Conservation (phyloP, 768 basidiomycete species). For the Mycena amicta region DNA sequence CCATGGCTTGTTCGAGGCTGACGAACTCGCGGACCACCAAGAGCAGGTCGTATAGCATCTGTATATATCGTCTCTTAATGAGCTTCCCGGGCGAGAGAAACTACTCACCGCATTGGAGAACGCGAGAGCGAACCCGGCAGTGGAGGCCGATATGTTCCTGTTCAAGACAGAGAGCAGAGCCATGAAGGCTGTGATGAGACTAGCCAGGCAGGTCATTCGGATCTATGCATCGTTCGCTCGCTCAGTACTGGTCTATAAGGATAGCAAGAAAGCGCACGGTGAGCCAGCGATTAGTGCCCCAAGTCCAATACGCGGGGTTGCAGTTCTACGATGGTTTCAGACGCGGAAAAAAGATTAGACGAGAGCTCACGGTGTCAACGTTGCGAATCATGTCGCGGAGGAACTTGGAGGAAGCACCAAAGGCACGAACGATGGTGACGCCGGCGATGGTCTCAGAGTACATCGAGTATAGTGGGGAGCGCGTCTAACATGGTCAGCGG, state of each 20-base stretch:
- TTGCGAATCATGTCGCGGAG: conserved; percentile 80
- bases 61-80: background rate
- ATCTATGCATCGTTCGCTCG: conserved; percentile 4
- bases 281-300: conserved; percentile 91
- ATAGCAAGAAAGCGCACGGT: conserved; percentile 76
- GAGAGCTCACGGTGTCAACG: conserved; percentile 60
- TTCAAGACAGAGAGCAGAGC: conserved; percentile 66
- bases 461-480: conserved; percentile 48
- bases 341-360: conserved; percentile 1
- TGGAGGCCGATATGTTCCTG: conserved; percentile 73
- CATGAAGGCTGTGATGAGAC: conserved; percentile 67
- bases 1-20: conserved; percentile 90
- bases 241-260: background rate
- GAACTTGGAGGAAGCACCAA: conserved; percentile 86
- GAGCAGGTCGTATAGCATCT: conserved; percentile 67
- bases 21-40: conserved; percentile 80
- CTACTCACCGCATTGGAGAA: conserved; percentile 61
- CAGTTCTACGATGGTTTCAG: conserved; percentile 39
- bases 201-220: conserved; percentile 82
- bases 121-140: conserved; percentile 84
- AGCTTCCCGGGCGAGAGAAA: background rate
- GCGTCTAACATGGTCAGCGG: conserved; percentile 25
- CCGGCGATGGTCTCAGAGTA: conserved; percentile 64
- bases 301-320: conserved; percentile 88
- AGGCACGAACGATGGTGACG: conserved; percentile 74